Evolutionary conservation across 768 basidiomycete species (phyloP).

Genomic region (Serendipita sp.): DNA sequence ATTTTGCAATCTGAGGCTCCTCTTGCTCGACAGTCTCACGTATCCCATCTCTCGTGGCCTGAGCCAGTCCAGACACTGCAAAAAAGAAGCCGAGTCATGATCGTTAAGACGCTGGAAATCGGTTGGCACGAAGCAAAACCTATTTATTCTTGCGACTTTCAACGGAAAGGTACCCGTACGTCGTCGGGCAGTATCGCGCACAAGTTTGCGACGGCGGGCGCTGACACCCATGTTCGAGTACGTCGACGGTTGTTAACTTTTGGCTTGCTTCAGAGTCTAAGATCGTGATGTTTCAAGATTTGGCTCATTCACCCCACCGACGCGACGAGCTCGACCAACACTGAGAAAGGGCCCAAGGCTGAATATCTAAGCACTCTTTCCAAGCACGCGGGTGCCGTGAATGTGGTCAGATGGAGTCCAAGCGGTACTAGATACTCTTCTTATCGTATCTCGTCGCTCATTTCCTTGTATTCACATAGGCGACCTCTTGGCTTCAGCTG

Average conservation of each 20-base stretch:
- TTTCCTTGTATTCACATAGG: conserved; percentile 29
- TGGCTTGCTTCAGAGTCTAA: conserved; percentile 77
- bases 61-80: too few relatives aligned
- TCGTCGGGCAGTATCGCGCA: conserved; percentile 51
- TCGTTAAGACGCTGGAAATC: conserved; percentile 81
- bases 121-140: conserved; percentile 94
- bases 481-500: conserved; percentile 86
- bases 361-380: conserved; percentile 91
- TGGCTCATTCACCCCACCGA: conserved; percentile 33
- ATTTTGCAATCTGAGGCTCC: too few relatives aligned
- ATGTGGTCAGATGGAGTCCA: conserved; percentile 91
- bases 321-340: conserved; percentile 18
- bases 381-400: conserved; percentile 87
- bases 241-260: conserved; percentile 24
- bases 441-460: not conserved
- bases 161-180: conserved; percentile 42
- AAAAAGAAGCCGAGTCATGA: conserved; percentile 31
- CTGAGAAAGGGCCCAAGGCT: conserved; percentile 60
- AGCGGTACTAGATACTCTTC: conserved; percentile 42
- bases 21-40: too few relatives aligned
- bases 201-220: conserved; percentile 84
- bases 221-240: conserved; percentile 93
- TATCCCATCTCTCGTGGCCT: too few relatives aligned
- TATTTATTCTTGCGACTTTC: conserved; percentile 94
- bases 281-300: conserved; percentile 54